Evolutionary conservation across 441 rosid species (phyloP).

Genomic region (Jatropha multifida): DNA sequence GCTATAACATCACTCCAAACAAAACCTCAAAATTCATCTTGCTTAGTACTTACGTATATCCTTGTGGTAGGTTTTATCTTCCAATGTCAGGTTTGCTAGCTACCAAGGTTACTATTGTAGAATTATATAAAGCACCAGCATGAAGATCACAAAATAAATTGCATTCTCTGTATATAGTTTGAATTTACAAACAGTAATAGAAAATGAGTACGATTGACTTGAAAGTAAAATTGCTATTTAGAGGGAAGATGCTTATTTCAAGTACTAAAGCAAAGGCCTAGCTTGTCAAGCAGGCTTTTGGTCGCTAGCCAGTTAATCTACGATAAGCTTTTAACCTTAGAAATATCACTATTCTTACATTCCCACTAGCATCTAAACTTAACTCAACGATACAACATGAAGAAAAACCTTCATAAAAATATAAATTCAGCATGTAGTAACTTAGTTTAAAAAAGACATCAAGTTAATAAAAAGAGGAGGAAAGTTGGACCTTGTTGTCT

Average conservation of each 20-base stretch:
- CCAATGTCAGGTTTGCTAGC: neutral
- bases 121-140: neutral
- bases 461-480: neutral
- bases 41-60: neutral
- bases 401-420: neutral
- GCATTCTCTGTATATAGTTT: neutral
- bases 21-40: neutral
- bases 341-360: neutral
- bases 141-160: neutral
- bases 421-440: neutral
- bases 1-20: neutral
- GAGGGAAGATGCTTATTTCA: neutral
- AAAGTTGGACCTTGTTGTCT: constrained; percentile 54
- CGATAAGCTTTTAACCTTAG: neutral
- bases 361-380: constrained; percentile 4
- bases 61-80: neutral
- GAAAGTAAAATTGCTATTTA: neutral
- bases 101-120: neutral
- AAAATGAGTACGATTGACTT: neutral
- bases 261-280: neutral
- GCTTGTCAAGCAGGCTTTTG: neutral
- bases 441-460: neutral
- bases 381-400: neutral
- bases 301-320: neutral
- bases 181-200: too few species aligned